phyloP scores from a whole-genome alignment of 139 green algal species.

The Cymbomonas tetramitiformis region DNA sequence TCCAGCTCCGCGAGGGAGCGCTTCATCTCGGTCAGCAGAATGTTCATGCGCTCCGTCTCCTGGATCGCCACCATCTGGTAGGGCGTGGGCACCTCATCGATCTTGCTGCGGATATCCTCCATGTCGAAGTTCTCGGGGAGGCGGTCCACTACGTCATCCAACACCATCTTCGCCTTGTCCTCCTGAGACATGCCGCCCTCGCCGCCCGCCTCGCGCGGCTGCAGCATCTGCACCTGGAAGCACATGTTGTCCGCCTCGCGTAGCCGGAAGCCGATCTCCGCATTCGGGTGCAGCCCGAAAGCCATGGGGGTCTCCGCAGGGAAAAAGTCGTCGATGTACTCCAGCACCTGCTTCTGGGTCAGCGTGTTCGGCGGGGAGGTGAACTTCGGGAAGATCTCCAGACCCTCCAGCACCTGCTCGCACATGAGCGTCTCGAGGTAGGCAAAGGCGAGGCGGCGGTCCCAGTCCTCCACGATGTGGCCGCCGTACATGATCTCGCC shows the following conservation, averaged over 20 bases:
- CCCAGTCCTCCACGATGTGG: conserved; percentile 85
- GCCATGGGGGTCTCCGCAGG: conserved; percentile 59
- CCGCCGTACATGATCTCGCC: conserved; percentile 93
- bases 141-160: conserved; percentile 66
- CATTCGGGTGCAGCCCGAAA: conserved; percentile 81
- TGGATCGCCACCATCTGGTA: conserved; percentile 81
- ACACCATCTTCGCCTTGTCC: conserved; percentile 66
- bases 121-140: conserved; percentile 62
- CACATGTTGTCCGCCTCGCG: conserved; percentile 67
- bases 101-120: too few relatives aligned
- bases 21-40: conserved; percentile 54
- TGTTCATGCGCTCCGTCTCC: conserved; percentile 78
- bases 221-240: conserved; percentile 45
- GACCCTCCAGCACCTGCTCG: conserved; percentile 52
- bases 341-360: conserved; percentile 42
- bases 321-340: conserved; percentile 64
- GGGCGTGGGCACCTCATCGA: conserved; percentile 50
- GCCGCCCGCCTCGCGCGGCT: conserved; percentile 46
- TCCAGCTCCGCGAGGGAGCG: too few relatives aligned
- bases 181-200: conserved; percentile 62
- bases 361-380: conserved; percentile 39
- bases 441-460: conserved; percentile 57
- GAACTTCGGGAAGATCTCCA: conserved; percentile 29
- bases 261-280: conserved; percentile 79
- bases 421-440: conserved; percentile 67